Percentiles rank a stretch among this genome's conserved stretches.
These are phyloP conservation scores for Cerioporus squamosus DNA, from an alignment of 1,284 basidiomycete genomes.

Conservation along the genomic window DNA sequence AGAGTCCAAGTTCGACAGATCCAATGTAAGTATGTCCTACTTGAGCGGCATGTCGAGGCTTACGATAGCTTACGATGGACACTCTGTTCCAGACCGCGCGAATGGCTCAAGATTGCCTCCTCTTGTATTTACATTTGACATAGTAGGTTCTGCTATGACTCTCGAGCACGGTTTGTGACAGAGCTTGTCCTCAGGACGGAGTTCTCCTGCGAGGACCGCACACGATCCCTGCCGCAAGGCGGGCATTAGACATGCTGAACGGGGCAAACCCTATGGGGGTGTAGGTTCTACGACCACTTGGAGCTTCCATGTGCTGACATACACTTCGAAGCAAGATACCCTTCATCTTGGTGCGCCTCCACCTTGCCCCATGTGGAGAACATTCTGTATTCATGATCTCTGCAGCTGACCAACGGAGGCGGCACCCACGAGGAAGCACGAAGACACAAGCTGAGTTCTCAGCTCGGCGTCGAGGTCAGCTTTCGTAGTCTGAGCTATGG, in stretches of 20 bases:
- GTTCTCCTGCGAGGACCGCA: slow-evolving; percentile 85
- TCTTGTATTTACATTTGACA: slow-evolving; percentile 29
- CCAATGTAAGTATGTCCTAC: slow-evolving; percentile 12
- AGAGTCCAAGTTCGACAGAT: background rate
- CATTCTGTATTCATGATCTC: slow-evolving; percentile 3
- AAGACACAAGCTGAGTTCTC: slow-evolving; percentile 64
- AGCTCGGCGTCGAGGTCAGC: slow-evolving; percentile 71
- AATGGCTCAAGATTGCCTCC: slow-evolving; percentile 12
- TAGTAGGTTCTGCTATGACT: slow-evolving; percentile 7
- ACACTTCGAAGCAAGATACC: slow-evolving; percentile 77
- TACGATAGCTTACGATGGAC: too few species aligned
- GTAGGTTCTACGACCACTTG: slow-evolving; percentile 45
- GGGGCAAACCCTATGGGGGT: slow-evolving; percentile 70
- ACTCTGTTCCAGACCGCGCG: slow-evolving; percentile 1
- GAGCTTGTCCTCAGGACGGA: slow-evolving; percentile 70
- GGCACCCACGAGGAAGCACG: slow-evolving; percentile 81
- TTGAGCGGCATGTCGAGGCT: background rate
- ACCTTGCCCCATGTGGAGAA: slow-evolving; percentile 5
- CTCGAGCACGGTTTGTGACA: background rate
- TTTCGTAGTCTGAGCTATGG: background rate
- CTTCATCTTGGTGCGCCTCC: slow-evolving; percentile 72
- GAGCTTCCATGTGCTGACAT: background rate
- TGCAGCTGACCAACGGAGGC: slow-evolving; percentile 88
- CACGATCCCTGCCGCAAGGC: slow-evolving; percentile 76
- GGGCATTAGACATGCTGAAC: slow-evolving; percentile 77